Conservation (phyloP, 371 early-diverging fungal species). For the Choanephora cucurbitarum region DNA sequence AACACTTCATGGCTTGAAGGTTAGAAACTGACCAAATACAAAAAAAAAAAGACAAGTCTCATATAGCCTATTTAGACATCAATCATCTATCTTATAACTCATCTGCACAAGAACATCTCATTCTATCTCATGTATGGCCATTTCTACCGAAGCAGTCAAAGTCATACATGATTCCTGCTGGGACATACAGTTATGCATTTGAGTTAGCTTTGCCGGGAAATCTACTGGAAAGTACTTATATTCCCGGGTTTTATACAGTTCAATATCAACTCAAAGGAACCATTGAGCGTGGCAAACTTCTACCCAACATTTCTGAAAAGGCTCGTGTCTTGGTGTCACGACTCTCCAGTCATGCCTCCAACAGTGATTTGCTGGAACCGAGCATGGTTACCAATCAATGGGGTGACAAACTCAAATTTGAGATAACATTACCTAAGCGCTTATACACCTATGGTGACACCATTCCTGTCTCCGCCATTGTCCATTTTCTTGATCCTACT, state of each 20-base stretch:
- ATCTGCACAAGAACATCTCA: conserved; percentile 32
- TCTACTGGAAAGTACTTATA: conserved; percentile 42
- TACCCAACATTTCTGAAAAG: conserved; percentile 28
- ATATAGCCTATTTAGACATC: conserved; percentile 7
- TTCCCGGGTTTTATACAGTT: conserved; percentile 37
- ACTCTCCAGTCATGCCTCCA: conserved; percentile 26
- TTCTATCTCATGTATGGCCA: conserved; percentile 38
- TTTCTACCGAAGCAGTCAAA: conserved; percentile 35
- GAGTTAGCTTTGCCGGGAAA: conserved; percentile 42
- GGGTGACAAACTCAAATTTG: conserved; percentile 45
- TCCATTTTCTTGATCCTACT: conserved; percentile 37
- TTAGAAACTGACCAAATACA: no score
- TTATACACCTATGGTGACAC: conserved; percentile 39
- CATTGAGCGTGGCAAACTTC: conserved; percentile 36
- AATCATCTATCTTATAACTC: conserved; percentile 39
- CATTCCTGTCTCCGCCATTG: conserved; percentile 29
- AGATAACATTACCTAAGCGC: conserved; percentile 43
- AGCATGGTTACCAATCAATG: conserved; percentile 38
- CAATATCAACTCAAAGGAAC: conserved; percentile 44
- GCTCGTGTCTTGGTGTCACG: conserved; percentile 31
- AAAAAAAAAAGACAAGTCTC: no score
- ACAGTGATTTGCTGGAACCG: conserved; percentile 38
- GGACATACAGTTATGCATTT: conserved; percentile 40
- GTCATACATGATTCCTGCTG: conserved; percentile 26
- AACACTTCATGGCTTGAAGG: conserved; percentile 42